Percentiles rank a stretch among this genome's conserved stretches.
These are phyloP conservation scores for Pythium volutum DNA, from an alignment of 352 stramenopile species.

Conservation along the genomic window DNA sequence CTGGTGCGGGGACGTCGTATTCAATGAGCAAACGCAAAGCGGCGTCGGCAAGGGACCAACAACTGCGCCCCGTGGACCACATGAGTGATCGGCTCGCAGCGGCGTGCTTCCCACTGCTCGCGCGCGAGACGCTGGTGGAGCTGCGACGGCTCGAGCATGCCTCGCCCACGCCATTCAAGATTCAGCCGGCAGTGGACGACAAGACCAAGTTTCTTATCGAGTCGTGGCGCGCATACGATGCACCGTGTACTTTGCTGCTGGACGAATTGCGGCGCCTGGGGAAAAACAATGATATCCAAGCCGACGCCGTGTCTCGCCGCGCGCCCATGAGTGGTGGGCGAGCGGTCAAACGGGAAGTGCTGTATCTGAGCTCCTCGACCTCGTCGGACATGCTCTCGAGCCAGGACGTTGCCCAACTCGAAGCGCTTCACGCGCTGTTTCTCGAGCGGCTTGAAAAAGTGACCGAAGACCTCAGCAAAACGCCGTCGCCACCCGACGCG, in stretches of 20 bases:
- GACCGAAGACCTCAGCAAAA: constrained; percentile 30
- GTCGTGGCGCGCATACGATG: constrained; percentile 57
- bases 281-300: constrained; percentile 64
- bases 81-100: constrained; percentile 65
- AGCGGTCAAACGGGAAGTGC: constrained; percentile 26
- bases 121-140: constrained; percentile 41
- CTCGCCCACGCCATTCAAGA: constrained; percentile 34
- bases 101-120: constrained; percentile 54
- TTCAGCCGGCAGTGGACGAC: constrained; percentile 33
- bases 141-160: constrained; percentile 40
- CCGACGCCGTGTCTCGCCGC: constrained; percentile 34
- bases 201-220: constrained; percentile 56
- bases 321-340: constrained; percentile 17
- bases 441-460: constrained; percentile 49
- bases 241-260: constrained; percentile 40
- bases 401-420: constrained; percentile 66
- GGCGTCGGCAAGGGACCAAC: not conserved
- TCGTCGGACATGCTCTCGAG: constrained; percentile 44
- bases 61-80: constrained; percentile 23
- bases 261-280: constrained; percentile 52
- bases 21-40: not conserved
- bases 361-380: constrained; percentile 56
- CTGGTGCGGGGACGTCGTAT: not conserved
- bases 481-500: constrained; percentile 4
- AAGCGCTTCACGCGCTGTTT: constrained; percentile 51